Evolutionary conservation across 495 filamentous ascomycete species (phyloP), one percentile per base, ranked within the genome.

Genomic region (Achaetomiella virescens): DNA sequence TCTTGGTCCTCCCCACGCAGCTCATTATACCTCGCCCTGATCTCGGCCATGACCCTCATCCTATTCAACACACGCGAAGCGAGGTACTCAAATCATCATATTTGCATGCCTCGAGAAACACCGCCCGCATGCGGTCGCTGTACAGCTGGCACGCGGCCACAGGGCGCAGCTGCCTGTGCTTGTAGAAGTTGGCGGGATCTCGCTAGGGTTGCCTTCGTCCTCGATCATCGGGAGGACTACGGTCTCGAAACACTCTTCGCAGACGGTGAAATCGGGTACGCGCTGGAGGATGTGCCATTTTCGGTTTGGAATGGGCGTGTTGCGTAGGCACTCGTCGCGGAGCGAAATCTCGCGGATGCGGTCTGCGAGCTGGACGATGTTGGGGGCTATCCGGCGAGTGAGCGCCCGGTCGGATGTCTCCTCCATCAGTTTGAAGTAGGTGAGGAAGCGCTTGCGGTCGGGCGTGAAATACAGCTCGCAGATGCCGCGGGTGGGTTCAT

Each of bases 81-180:
- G 47, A 88, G 64, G 51, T 72, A 76, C 8, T 65, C 61, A 36
- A 81, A 70, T 91, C 86, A 42, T 81, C 74, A 17, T 77, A 75
- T 52, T 72, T 59, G 46, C 84, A 78, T 2, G 85, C 84, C 18
- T 79, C 74, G 17, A 66, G 61, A 64, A 89, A 90, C 9, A 84
- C 74, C 1, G 75, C 70, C 38, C 87, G 76, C 84, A 91, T 91
- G n/a, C 83, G 79, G 10, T 77, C 69, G n/a, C 84, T 87, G 58
- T 88, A 91, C 7, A 91, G 71, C 68, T 89, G 85, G 61, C 89
- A 93, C 18, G 77, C 78, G 0, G 78, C 81, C 35, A 81, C 71
- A 4, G 76, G 71, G 20, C 67, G 68, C 5, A 65, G 66, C 51
- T 78, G 71, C 25, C 75, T 72, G 20, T 66, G 68, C 49, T 79